A percentile compares a stretch with the other conserved stretches of the same genome.
Conservation (phyloP, 345 rosid genomes). For the Nasturtium officinale region DNA sequence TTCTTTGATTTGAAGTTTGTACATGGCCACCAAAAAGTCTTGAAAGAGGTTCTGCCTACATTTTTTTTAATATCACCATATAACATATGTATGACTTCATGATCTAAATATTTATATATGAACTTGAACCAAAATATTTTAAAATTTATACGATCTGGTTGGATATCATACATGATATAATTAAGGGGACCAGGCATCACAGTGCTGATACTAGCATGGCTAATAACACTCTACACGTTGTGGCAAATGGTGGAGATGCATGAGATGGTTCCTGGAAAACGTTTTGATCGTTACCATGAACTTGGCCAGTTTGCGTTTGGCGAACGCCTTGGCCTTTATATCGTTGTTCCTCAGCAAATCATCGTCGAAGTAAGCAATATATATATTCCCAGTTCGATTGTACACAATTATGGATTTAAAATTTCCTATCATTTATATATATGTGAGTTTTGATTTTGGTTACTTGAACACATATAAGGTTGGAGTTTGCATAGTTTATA, state of each 20-base stretch:
- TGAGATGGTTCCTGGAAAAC: conserved; percentile 68
- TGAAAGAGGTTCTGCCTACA: not conserved
- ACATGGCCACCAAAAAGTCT: not conserved
- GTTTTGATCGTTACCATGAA: conserved; percentile 78
- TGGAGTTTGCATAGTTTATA: conserved; percentile 61
- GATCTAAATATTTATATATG: not conserved
- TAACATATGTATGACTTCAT: not conserved
- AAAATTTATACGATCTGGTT: not conserved
- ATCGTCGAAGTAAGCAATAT: conserved; percentile 50
- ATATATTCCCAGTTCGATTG: not conserved
- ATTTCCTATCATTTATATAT: not conserved
- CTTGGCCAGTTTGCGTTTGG: conserved; percentile 74
- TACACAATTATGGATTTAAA: not conserved
- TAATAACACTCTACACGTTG: conserved; percentile 66
- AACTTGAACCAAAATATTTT: not conserved
- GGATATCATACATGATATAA: conserved; percentile 18
- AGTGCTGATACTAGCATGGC: conserved; percentile 61
- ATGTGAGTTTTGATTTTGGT: not conserved
- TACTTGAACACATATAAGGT: conserved; percentile 21
- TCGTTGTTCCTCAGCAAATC: conserved; percentile 68
- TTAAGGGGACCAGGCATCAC: conserved; percentile 66
- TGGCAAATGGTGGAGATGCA: conserved; percentile 95
- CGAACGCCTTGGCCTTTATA: conserved; percentile 65
- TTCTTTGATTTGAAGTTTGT: not conserved
- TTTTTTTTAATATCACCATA: not conserved